Conservation (phyloP, 164 flowering plant species). For the Dillenia suffruticosa region DNA sequence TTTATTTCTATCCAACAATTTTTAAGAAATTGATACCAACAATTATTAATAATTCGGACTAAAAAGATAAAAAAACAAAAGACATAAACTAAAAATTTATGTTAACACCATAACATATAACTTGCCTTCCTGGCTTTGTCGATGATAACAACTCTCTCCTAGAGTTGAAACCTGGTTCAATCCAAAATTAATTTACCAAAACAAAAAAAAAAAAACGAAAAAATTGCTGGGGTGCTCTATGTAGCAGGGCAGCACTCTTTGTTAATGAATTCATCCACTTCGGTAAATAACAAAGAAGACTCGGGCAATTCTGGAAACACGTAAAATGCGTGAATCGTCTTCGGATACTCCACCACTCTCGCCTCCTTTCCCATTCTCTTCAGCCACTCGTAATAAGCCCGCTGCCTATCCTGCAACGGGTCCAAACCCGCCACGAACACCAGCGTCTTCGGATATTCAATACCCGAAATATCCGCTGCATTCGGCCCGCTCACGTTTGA, state of each 20-base stretch:
- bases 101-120: too few relatives aligned
- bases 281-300: slow-evolving; percentile 12
- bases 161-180: too few relatives aligned
- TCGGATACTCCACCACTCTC: slow-evolving; percentile 28
- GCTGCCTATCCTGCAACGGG: slow-evolving; percentile 54
- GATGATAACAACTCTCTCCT: too few relatives aligned
- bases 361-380: slow-evolving; percentile 31
- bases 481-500: slow-evolving; percentile 36
- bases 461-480: slow-evolving; percentile 19
- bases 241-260: neutral
- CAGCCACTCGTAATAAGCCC: slow-evolving; percentile 35
- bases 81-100: too few relatives aligned
- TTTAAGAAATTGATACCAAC: too few relatives aligned
- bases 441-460: slow-evolving; percentile 33
- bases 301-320: slow-evolving; percentile 36
- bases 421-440: slow-evolving; percentile 46
- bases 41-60: too few relatives aligned
- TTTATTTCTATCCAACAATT: too few relatives aligned
- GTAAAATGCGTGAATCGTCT: slow-evolving; percentile 44
- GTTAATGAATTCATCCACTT: slow-evolving; percentile 26
- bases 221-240: too few relatives aligned
- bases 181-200: too few relatives aligned
- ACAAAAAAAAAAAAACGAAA: too few relatives aligned
- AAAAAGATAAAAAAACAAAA: too few relatives aligned
- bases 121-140: too few relatives aligned